Conservation (phyloP, 495 filamentous ascomycete genomes). For the Hyaloscypha finlandica region DNA sequence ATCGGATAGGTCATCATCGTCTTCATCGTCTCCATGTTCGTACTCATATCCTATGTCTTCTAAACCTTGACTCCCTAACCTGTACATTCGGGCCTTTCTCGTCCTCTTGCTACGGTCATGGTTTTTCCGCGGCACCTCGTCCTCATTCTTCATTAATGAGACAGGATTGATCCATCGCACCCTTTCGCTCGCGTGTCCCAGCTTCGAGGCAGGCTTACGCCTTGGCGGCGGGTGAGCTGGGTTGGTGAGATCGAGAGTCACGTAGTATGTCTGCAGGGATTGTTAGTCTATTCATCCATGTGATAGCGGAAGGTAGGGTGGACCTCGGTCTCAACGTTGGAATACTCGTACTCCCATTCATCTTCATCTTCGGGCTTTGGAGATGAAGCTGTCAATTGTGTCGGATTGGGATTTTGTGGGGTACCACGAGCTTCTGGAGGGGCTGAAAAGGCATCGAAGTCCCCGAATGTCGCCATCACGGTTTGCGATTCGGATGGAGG, state of each 20-base stretch:
- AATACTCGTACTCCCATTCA: constrained; percentile 63
- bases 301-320: not conserved
- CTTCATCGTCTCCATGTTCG: too few relatives aligned
- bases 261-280: constrained; percentile 50
- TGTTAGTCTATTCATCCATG: not conserved
- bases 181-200: not conserved
- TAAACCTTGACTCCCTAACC: not conserved
- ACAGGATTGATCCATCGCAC: constrained; percentile 33
- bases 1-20: too few relatives aligned
- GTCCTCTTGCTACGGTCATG: not conserved
- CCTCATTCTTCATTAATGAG: constrained; percentile 16
- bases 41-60: not conserved
- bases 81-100: not conserved
- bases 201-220: constrained; percentile 12
- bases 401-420: constrained; percentile 14
- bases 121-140: constrained; percentile 26
- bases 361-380: constrained; percentile 34
- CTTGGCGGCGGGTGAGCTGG: constrained; percentile 45
- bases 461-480: constrained; percentile 24
- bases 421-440: constrained; percentile 9
- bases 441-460: not conserved
- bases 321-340: constrained; percentile 55
- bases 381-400: not conserved
- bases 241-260: constrained; percentile 56
- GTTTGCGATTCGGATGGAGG: constrained; percentile 27